Evolutionary conservation across 2,329 filamentous ascomycete genomes (phyloP), one percentile per base, ranked within the genome.

Genomic region (Fusarium denticulatum): DNA sequence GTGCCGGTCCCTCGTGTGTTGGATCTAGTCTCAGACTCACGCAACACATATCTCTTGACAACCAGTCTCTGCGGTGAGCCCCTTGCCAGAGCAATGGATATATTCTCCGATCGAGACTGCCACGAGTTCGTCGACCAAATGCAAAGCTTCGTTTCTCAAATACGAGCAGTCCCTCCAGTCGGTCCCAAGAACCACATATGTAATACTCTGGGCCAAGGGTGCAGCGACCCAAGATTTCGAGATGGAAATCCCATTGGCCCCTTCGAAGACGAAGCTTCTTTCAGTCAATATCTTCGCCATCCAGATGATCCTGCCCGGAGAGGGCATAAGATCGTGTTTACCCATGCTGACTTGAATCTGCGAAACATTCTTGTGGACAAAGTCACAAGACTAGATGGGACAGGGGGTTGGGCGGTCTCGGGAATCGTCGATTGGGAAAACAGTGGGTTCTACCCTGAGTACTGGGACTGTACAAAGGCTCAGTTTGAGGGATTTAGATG

Each of bases 291-390:
- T 11, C 52, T 82, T 22, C 63, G 75, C 26, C 78, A 76, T 45
- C 57, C 78, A 9, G 77, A 83, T 42, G 78, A 83, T 6, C 76
- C 80, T 15, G 62, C 60, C 49, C 76, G 78, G 6, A 73, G 56
- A 50, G 56, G 60, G 12, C 67, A 76, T 34, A 16, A 34, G 11
- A 60, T 69, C 12, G 80, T 84, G 1, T 85, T 89, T 65, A 86
- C 86, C 4, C 86, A 89, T 22, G 74, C 77, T 10, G 78, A 82
- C 49, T 64, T 81, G 1, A 79, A 76, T 34, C 75, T 72, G 42
- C 55, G 77, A 2, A 82, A 81, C 26, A 72, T 81, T 12, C 30
- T 82, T 2, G 76, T 79, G 6, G 61, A 67, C 3, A 74, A 6
- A 76, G 77, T 16, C 78, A 82, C 58, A 32, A 61, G 36, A 7